Conservation (phyloP, 2,329 filamentous ascomycete genomes). For the Pseudogymnoascus pannorum region DNA sequence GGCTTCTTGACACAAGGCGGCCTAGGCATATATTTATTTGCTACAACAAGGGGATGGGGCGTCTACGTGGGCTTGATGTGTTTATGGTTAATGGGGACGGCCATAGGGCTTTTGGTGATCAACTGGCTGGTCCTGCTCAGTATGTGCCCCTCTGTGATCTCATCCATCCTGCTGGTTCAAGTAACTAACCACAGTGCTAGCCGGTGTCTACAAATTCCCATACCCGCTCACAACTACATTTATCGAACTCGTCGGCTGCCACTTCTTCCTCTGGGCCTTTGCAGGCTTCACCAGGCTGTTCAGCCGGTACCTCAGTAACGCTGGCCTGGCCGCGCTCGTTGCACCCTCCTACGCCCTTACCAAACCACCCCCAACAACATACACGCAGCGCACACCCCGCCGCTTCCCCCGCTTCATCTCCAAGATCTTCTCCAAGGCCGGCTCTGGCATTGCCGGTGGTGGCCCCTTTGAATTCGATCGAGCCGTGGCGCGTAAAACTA, state of each 20-base stretch:
- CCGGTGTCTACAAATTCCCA: slow-evolving; percentile 43
- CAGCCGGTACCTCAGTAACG: slow-evolving; percentile 30
- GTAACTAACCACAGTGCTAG: slow-evolving; percentile 21
- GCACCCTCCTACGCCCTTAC: slow-evolving; percentile 29
- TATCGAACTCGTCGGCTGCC: slow-evolving; percentile 42
- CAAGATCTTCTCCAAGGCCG: slow-evolving; percentile 27
- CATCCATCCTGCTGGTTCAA: neutral
- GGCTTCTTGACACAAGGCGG: slow-evolving; percentile 34
- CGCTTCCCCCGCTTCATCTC: slow-evolving; percentile 21
- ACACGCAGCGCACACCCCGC: slow-evolving; percentile 23
- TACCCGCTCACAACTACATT: slow-evolving; percentile 45
- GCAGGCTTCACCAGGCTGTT: slow-evolving; percentile 41
- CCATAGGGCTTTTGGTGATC: slow-evolving; percentile 41
- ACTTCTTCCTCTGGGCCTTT: slow-evolving; percentile 39
- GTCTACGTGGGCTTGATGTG: slow-evolving; percentile 40
- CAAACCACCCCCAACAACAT: slow-evolving; percentile 31
- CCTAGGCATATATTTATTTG: slow-evolving; percentile 41
- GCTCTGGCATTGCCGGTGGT: slow-evolving; percentile 44
- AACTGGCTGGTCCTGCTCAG: slow-evolving; percentile 44
- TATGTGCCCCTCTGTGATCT: slow-evolving; percentile 21
- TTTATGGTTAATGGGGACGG: slow-evolving; percentile 40
- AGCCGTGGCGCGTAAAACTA: slow-evolving; percentile 38
- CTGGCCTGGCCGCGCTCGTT: slow-evolving; percentile 35
- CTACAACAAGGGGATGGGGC: slow-evolving; percentile 40
- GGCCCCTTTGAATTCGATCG: slow-evolving; percentile 46